A percentile compares a stretch with the other conserved stretches of the same genome.
Conservation (phyloP, 768 basidiomycete species). For the Piloderma croceum region DNA sequence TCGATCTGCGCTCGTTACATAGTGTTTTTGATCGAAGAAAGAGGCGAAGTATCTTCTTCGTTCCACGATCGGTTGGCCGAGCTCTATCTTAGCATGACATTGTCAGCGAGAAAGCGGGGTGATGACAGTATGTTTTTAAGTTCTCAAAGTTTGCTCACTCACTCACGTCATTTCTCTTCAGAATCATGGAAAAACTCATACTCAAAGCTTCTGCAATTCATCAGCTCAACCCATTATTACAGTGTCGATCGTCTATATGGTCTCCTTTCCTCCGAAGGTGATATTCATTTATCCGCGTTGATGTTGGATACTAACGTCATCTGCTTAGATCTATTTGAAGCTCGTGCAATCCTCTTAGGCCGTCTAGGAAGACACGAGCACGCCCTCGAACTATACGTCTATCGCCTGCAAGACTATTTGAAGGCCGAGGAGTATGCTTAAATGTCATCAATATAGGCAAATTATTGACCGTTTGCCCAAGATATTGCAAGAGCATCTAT, state of each 20-base stretch:
- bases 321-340: conserved; percentile 74
- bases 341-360: conserved; percentile 86
- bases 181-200: conserved; percentile 50
- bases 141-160: neutral
- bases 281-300: conserved; percentile 10
- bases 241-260: conserved; percentile 77
- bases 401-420: conserved; percentile 72
- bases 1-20: conserved; percentile 73
- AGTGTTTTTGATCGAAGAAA: conserved; percentile 75
- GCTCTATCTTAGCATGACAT: conserved; percentile 70
- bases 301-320: neutral
- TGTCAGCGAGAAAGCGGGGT: conserved; percentile 49
- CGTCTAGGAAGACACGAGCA: conserved; percentile 87
- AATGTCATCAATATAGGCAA: conserved; percentile 1
- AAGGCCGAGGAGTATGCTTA: conserved; percentile 82
- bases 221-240: conserved; percentile 65
- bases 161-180: conserved; percentile 20
- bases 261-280: conserved; percentile 77
- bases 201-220: conserved; percentile 69
- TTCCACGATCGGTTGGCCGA: conserved; percentile 91
- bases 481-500: conserved; percentile 87
- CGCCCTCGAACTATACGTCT: conserved; percentile 92
- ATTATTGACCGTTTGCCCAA: conserved; percentile 25
- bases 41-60: conserved; percentile 55
- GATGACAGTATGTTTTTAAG: conserved; percentile 45